Evolutionary conservation across 139 green algal genomes (phyloP).

Genomic region (Volvox africanus): DNA sequence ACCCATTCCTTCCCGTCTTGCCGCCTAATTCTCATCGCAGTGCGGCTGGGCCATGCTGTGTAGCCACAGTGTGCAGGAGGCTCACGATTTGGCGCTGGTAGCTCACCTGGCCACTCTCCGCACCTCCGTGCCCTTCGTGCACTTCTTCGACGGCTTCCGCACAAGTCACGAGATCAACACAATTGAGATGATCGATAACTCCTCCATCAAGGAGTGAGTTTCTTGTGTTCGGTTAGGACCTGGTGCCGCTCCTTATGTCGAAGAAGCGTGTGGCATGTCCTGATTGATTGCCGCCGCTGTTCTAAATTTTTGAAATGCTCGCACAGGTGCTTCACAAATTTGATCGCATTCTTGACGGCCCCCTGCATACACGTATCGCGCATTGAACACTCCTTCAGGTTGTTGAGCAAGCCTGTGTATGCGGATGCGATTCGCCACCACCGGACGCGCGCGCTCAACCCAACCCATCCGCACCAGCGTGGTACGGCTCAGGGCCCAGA

Average conservation of each 20-base stretch:
- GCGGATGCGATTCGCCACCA: slow-evolving; percentile 37
- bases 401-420: slow-evolving; percentile 38
- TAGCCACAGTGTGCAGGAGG: slow-evolving; percentile 75
- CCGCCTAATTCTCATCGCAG: slow-evolving; percentile 15
- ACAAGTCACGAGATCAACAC: slow-evolving; percentile 69
- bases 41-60: slow-evolving; percentile 72
- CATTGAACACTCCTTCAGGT: neutral
- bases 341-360: too few relatives aligned
- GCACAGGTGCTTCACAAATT: too few relatives aligned
- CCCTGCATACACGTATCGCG: too few relatives aligned
- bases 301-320: too few relatives aligned
- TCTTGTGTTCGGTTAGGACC: too few relatives aligned
- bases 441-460: slow-evolving; percentile 58
- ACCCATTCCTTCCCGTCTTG: too few relatives aligned
- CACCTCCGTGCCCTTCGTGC: slow-evolving; percentile 58
- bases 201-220: slow-evolving; percentile 9
- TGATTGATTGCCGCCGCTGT: too few relatives aligned
- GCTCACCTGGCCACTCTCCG: slow-evolving; percentile 70
- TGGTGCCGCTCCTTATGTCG: too few relatives aligned
- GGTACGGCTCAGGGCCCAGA: slow-evolving; percentile 65
- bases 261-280: too few relatives aligned
- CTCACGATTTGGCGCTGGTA: slow-evolving; percentile 70
- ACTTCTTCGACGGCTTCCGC: slow-evolving; percentile 68
- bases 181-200: slow-evolving; percentile 17
- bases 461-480: slow-evolving; percentile 64